Evolutionary conservation across 1,284 basidiomycete species (phyloP).

Genomic region (Inonotus hispidus): DNA sequence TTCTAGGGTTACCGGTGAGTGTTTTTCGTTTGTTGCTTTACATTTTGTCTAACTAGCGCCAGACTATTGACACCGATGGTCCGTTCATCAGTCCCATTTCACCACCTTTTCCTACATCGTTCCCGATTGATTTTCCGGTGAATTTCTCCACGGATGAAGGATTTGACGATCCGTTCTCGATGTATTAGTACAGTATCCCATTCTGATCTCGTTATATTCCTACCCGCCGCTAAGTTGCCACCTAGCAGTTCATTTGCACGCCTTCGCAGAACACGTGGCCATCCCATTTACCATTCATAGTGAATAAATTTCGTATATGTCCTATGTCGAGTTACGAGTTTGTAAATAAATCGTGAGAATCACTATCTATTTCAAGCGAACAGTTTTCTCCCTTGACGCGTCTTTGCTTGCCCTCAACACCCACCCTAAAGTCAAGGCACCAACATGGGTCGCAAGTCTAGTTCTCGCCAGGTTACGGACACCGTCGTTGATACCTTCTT

Average conservation of each 20-base stretch:
- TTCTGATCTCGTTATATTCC: no score
- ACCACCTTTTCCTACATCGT: no score
- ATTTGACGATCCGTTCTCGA: no score
- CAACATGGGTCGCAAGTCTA: slow-evolving; percentile 27
- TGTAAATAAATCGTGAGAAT: not conserved
- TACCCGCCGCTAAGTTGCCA: no score
- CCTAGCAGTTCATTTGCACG: no score
- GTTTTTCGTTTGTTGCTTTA: not conserved
- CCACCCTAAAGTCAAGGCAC: slow-evolving; percentile 30
- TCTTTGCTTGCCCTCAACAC: slow-evolving; percentile 35
- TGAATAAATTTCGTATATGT: not conserved
- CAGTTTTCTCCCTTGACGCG: slow-evolving; percentile 1
- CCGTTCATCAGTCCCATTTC: no score
- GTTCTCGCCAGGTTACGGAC: slow-evolving; percentile 34
- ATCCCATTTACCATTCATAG: no score
- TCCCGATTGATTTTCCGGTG: no score
- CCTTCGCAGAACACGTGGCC: no score
- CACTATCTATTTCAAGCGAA: not conserved
- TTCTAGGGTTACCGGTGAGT: not conserved
- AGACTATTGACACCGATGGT: not conserved
- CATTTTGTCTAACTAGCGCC: not conserved
- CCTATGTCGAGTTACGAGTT: not conserved
- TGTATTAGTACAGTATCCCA: no score
- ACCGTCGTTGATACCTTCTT: slow-evolving; percentile 31
- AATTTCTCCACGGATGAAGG: no score